Base-by-base conservation (phyloP, 2,329 filamentous ascomycete species). In the Aureobasidium sp. region DNA sequence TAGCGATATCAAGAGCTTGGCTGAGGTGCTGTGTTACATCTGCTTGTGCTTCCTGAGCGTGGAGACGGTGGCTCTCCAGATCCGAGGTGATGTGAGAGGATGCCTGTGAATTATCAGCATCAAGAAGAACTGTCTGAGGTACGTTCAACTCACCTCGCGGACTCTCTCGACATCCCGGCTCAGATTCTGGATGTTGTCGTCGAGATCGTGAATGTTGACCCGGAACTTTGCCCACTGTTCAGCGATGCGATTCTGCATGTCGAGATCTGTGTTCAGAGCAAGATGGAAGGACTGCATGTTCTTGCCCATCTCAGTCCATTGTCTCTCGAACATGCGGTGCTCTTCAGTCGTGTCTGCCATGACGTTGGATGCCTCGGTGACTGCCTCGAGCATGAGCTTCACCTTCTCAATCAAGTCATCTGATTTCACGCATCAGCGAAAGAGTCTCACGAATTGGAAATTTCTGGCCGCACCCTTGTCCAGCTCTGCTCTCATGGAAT, bases 401-500 rank as follows among this genome's bases (percentile, higher is more conserved):
- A 50, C 21, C 25, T 48, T 48, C 16, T 62, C 41, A 11, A 62
- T 5, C 45, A 57, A 41, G 16, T 50, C 44, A n/a, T 62, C 60
- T 62, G 36, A 6, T 13, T 16, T 30, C 11, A 15, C 5, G 36
- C 8, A 27, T 48, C 11, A 62, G 52, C 13, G 21, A 25, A 34
- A 13, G 29, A 11, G n/a, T 6, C 27, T 25, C 36, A 25, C 21
- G 16, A 15, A 37, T 49, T 5, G 13, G 10, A 10, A n/a, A 39
- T 6, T 8, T n/a, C 8, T 37, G 16, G 34, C 59, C 66, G 62
- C 70, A 73, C 79, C 80, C 68, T 82, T 83, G 62, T 87, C 84
- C 15, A 82, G 78, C 58, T 84, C 81, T 45, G 78, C 73, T 41
- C 85, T 79, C 45, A 82, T 80, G 32, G 84, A 83, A 64, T 85